phyloP scores from a whole-genome alignment of 1,139 yeast genomes.

The Arxiozyma slooffiae region DNA sequence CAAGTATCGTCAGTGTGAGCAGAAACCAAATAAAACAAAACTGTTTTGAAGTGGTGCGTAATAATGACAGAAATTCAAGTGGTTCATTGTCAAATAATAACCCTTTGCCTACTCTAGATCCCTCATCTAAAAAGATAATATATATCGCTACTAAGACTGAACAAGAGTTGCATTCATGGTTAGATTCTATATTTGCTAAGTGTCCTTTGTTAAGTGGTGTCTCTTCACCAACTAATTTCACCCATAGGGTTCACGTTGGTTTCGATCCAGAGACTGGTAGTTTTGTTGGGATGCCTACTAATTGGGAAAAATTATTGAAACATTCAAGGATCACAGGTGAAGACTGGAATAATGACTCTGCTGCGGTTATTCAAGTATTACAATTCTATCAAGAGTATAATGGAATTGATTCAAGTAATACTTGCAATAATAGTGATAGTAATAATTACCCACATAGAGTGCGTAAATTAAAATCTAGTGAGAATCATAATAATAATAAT shows the following conservation, averaged over 20 bases:
- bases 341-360: conserved; percentile 76
- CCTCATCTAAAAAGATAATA: conserved; percentile 46
- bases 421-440: conserved; percentile 5
- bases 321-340: conserved; percentile 74
- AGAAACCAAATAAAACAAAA: conserved; percentile 58
- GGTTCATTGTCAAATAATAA: conserved; percentile 4
- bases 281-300: conserved; percentile 69
- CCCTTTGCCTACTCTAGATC: conserved; percentile 11
- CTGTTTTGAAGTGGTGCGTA: conserved; percentile 70
- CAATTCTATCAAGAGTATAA: conserved; percentile 57
- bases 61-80: conserved; percentile 25
- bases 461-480: not conserved
- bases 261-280: conserved; percentile 63
- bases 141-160: conserved; percentile 69
- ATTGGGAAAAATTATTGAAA: conserved; percentile 65
- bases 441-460: conserved; percentile 1
- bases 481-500: not conserved
- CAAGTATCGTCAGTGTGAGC: conserved; percentile 47
- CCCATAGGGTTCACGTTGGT: conserved; percentile 59
- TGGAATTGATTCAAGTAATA: conserved; percentile 35
- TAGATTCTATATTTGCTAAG: conserved; percentile 78
- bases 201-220: conserved; percentile 75
- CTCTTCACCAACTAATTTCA: conserved; percentile 70
- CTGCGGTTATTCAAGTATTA: conserved; percentile 82
- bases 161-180: conserved; percentile 80